Base-by-base conservation (phyloP, 75 land plant genomes). In the Pinus taeda region DNA sequence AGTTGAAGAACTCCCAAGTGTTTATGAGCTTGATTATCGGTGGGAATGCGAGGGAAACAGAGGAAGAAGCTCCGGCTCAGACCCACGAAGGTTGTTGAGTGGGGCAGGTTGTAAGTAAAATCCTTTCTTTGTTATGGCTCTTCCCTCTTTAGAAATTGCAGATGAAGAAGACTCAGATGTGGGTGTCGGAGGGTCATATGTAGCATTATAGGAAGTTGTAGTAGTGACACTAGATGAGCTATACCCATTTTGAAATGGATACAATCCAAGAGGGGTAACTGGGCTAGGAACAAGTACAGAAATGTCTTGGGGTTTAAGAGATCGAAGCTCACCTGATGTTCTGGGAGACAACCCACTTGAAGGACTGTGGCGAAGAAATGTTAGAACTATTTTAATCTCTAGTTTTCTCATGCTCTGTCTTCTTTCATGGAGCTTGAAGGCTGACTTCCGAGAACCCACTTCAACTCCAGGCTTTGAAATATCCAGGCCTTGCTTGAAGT, bases 371-470 rank as follows among this genome's bases (percentile, higher is more conserved):
- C 64, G 73, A 37, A 67, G 79, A 45, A 78, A 57, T 37, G 81
- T 73, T 57, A 81, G 81, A 42, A 78, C 77, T 7, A 79, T 73
- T 55, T 86, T 71, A 66, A 83, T 77, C 73, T 86, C 85, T 26
- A 88, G 83, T 75, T 88, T 85, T 37, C 88, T 58, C 56, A 83
- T 57, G 75, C 66, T 83, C 58, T 81, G 84, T 4, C 88, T 77
- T 30, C 87, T 81, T 67, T 88, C 90, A 6, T 83, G 88, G 61
- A 88, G 85, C 80, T 85, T 88, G 81, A 85, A 88, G 13, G 82
- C n/a, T n/a, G n/a, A n/a, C n/a, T n/a, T n/a, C n/a, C n/a, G n/a
- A n/a, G n/a, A n/a, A n/a, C n/a, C n/a, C n/a, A n/a, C n/a, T n/a
- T n/a, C n/a, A n/a, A n/a, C n/a, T n/a, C n/a, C n/a, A n/a, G n/a